Conservation (phyloP, 1,284 basidiomycete genomes). For the Ceratorhiza oryzae-sativae region DNA sequence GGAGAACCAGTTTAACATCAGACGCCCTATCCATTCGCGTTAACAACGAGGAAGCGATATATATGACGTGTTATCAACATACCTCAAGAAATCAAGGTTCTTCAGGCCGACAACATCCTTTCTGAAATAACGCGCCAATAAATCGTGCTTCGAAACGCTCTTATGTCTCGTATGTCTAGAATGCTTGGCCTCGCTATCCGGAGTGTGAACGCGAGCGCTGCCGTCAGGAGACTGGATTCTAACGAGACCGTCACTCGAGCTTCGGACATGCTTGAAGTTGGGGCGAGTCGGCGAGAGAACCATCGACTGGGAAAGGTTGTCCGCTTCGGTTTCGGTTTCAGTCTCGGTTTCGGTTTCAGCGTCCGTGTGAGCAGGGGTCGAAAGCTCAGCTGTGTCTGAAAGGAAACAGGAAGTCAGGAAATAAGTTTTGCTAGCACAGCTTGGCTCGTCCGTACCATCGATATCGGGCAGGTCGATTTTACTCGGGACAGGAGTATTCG, state of each 20-base stretch:
- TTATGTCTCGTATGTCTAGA: conserved; percentile 40
- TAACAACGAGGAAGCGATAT: too few species aligned
- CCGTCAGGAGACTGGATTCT: conserved; percentile 15
- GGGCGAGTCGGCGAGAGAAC: background rate
- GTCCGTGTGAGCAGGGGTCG: conserved; percentile 74
- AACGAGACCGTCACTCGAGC: conserved; percentile 2
- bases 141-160: conserved; percentile 79
- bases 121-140: conserved; percentile 89
- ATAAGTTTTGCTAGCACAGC: background rate
- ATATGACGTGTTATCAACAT: conserved; percentile 29
- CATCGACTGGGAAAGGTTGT: background rate
- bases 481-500: background rate
- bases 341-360: conserved; percentile 76
- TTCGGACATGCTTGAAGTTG: background rate
- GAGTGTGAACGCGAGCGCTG: background rate
- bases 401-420: background rate
- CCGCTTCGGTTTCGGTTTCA: conserved; percentile 57
- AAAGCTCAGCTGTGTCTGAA: conserved; percentile 45
- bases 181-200: background rate
- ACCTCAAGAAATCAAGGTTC: conserved; percentile 88
- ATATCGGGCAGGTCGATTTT: conserved; percentile 39
- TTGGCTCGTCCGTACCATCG: background rate
- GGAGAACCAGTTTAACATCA: conserved; percentile 70
- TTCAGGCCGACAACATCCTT: conserved; percentile 83
- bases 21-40: conserved; percentile 56